These are phyloP conservation scores for Penicillium sp. DNA, from an alignment of 2,329 filamentous ascomycete genomes.

Conservation along the genomic window DNA sequence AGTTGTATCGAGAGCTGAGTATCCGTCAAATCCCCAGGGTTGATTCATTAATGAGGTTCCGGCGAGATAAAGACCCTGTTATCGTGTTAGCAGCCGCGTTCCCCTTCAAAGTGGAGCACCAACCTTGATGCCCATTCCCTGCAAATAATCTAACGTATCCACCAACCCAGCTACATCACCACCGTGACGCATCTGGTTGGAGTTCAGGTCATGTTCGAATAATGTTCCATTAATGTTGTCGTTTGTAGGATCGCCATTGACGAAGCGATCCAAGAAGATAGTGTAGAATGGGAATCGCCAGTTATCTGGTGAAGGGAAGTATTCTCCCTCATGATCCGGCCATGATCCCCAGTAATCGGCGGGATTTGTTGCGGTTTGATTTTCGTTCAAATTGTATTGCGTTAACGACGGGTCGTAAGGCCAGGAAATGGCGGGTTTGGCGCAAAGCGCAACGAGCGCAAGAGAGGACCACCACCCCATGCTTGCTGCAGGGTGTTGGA, in stretches of 20 bases:
- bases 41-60: constrained; percentile 64
- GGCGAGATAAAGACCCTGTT: constrained; percentile 60
- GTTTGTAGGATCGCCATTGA: constrained; percentile 64
- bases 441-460: constrained; percentile 33
- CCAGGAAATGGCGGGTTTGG: constrained; percentile 31
- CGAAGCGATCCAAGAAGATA: constrained; percentile 63
- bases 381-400: constrained; percentile 62
- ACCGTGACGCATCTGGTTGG: constrained; percentile 63
- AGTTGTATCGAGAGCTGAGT: constrained; percentile 61
- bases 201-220: constrained; percentile 61
- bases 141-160: constrained; percentile 63
- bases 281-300: constrained; percentile 69
- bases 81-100: constrained; percentile 6
- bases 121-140: constrained; percentile 64
- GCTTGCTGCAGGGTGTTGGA: constrained; percentile 7
- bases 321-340: constrained; percentile 47
- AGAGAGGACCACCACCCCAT: constrained; percentile 34
- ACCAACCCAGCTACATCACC: constrained; percentile 60
- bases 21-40: constrained; percentile 64
- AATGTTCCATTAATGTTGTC: constrained; percentile 61
- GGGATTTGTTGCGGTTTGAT: constrained; percentile 55
- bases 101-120: not conserved
- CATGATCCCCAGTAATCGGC: constrained; percentile 59
- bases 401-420: constrained; percentile 52
- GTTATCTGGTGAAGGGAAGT: constrained; percentile 56